Base-by-base conservation (phyloP, 148 eudicot genomes). In the Arctostaphylos glauca region DNA sequence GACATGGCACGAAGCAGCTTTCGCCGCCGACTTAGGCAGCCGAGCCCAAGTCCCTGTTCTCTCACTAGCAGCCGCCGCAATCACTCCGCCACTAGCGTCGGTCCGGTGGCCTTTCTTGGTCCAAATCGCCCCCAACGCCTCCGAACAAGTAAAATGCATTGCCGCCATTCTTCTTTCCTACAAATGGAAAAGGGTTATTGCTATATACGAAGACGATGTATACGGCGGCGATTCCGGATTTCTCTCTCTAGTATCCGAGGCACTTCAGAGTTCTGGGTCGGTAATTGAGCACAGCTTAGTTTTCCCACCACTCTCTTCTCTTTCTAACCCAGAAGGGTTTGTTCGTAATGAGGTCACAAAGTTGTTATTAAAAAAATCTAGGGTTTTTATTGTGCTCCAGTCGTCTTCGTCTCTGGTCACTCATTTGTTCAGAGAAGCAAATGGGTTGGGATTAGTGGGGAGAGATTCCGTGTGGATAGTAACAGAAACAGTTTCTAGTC, bases 311-410 rank as follows among this genome's bases (percentile, higher is more conserved):
- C 54, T 83, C 1, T 76, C 80, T 55, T 84, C 76, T 19, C 48
- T 82, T 80, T 46, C 82, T 3, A 70, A 86, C 74, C 81, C 89
- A 21, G 78, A 85, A 74, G 86, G 77, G 73, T n/a, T 73, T 14
- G 81, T 91, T n/a, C 73, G 6, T 1, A 48, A 81, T 10, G 84
- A 89, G 53, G 50, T 86, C 14, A 71, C n/a, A 9, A 82, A 88
- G 85, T 79, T 89, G 12, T 50, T 82, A 21, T 15, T 50, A 58
- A 88, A 56, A 68, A 82, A 86, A 71, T 87, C 93, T 3, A 85
- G 93, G 50, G 90, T 91, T 0, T 91, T 91, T 83, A 74, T 91
- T 14, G 85, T 91, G 76, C 88, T 91, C 44, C 84, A 84, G n/a
- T 58, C 89, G 13, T 91, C 93, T 1, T 16, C 87, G 21, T 71